phyloP scores from a whole-genome alignment of 2,329 filamentous ascomycete species.

The Fusarium oxysporum region DNA sequence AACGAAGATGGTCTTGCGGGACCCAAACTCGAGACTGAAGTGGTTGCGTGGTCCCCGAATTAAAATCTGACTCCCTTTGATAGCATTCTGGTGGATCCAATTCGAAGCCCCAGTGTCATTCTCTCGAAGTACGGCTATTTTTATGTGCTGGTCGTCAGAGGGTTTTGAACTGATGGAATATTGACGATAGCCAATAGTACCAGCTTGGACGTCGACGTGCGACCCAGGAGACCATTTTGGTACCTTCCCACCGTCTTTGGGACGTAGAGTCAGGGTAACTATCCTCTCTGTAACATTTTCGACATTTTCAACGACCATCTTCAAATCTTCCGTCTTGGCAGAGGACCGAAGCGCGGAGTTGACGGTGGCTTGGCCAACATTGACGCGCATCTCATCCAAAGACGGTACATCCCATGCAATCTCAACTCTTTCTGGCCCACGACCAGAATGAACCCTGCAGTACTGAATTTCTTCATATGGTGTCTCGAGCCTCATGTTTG shows the following conservation, averaged over 20 bases:
- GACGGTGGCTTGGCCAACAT: not conserved
- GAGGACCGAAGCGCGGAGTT: not conserved
- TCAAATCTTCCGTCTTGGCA: not conserved
- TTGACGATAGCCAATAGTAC: not conserved
- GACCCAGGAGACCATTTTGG: not conserved
- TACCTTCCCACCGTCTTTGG: not conserved
- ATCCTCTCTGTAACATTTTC: not conserved
- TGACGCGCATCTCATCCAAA: not conserved
- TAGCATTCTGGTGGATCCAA: not conserved
- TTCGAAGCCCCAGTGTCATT: not conserved
- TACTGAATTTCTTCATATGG: not conserved
- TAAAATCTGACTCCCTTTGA: not conserved
- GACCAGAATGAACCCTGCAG: not conserved
- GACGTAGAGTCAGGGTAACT: not conserved
- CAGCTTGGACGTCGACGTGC: not conserved
- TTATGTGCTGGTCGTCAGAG: not conserved
- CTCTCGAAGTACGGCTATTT: not conserved
- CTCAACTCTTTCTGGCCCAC: not conserved
- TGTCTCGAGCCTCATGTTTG: not conserved
- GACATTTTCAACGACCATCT: not conserved
- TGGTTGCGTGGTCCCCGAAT: not conserved
- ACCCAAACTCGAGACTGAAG: not conserved
- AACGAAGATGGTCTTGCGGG: not conserved
- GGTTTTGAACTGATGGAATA: not conserved
- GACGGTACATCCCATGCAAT: not conserved